Evolutionary conservation across 1,284 basidiomycete species (phyloP), one percentile per base, ranked within the genome.

Genomic region (Prillingera fragicola): DNA sequence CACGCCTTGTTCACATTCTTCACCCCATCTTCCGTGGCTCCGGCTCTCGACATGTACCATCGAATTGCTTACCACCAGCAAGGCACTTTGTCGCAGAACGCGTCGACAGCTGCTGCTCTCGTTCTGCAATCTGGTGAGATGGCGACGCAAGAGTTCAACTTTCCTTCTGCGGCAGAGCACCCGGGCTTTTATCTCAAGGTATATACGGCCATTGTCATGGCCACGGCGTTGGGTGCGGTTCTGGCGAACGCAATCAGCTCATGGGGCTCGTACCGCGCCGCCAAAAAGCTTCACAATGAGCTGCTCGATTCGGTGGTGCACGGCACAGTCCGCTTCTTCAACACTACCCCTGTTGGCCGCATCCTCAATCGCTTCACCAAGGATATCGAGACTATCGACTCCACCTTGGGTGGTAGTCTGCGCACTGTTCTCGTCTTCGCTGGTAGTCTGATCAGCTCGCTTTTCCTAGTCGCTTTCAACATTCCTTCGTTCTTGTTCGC

Each of bases 351-450:
- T 0, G 52, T 65, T 13, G 70, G 84, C 13, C 75, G 84, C 23
- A 85, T 87, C 53, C 74, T 87, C 42, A 86, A 86, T 60, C 78
- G 85, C 19, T 87, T 87, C 69, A 84, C 83, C 1, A 76, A 81
- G 73, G 87, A 90, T 62, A 78, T 88, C 32, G 83, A 86, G 62
- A 85, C 82, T 0, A 81, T 89, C 36, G 86, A 89, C 62, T 73
- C 75, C 0, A 80, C 80, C 1, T 70, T 89, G n/a, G 80, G 81
- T 8, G 70, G 75, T 8, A 83, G 84, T 1, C 69, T 89, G 21
- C 80, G 84, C 51, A 76, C 80, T 5, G 84, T 87, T 38, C 84
- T 87, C 54, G 75, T 77, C 0, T 83, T 84, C 2, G 67, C 87
- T 26, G 85, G 84, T 0, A 78, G 77, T 23, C 83, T 90, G 65